phyloP scores from a whole-genome alignment of 805 yeast genomes.

The Hanseniaspora singularis region DNA sequence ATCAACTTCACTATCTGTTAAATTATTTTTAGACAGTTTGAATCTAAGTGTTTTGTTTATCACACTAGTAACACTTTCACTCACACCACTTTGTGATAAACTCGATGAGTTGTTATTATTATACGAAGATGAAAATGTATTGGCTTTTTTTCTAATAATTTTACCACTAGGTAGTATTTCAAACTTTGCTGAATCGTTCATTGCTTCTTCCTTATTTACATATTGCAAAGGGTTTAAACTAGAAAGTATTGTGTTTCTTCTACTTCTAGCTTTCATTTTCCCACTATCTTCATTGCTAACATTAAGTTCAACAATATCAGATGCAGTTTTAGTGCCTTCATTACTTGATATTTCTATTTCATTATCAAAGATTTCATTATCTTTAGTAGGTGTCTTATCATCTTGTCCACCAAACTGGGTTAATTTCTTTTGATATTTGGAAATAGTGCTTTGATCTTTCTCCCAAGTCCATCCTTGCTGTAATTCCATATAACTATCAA shows the following conservation, averaged over 20 bases:
- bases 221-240: constrained; percentile 3
- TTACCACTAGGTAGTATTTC: constrained; percentile 71
- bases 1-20: constrained; percentile 36
- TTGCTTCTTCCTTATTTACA: neutral
- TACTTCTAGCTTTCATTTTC: neutral
- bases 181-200: constrained; percentile 27
- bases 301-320: neutral
- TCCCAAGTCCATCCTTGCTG: constrained; percentile 68
- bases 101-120: neutral
- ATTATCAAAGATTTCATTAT: neutral
- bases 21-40: constrained; percentile 20
- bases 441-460: constrained; percentile 33
- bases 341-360: too few relatives aligned
- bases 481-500: constrained; percentile 59
- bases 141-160: constrained; percentile 33
- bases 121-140: constrained; percentile 18
- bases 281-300: constrained; percentile 14
- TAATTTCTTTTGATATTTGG: constrained; percentile 23
- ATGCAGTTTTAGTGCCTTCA: too few relatives aligned
- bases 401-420: too few relatives aligned
- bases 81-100: constrained; percentile 18
- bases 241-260: constrained; percentile 13
- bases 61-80: constrained; percentile 23
- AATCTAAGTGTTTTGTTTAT: constrained; percentile 31
- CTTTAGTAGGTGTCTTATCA: neutral